Conservation (phyloP, 1,139 yeast species). For the Protomyces gravidus region DNA sequence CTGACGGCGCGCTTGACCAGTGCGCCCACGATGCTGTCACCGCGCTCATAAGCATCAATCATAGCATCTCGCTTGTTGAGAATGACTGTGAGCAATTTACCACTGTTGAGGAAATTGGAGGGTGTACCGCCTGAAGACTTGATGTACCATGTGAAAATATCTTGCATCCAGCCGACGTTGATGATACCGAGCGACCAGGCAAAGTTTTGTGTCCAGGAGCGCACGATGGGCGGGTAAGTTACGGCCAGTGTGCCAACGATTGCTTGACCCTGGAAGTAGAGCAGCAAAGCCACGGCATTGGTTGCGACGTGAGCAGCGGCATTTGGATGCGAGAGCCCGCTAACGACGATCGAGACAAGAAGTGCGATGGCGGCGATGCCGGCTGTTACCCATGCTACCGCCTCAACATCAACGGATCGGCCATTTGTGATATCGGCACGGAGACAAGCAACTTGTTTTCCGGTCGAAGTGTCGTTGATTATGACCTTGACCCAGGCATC, state of each 20-base stretch:
- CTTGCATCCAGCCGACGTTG: slow-evolving; percentile 72
- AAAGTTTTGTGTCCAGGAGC: slow-evolving; percentile 97
- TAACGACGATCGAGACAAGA: slow-evolving; percentile 77
- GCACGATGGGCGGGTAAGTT: slow-evolving; percentile 92
- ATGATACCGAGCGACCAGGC: slow-evolving; percentile 95
- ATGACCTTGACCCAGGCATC: slow-evolving; percentile 84
- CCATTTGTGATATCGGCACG: slow-evolving; percentile 83
- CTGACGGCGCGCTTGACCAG: slow-evolving; percentile 32
- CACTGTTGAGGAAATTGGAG: slow-evolving; percentile 51
- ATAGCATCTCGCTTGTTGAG: slow-evolving; percentile 48
- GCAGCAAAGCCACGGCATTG: slow-evolving; percentile 83
- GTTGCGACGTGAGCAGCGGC: slow-evolving; percentile 98
- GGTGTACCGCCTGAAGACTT: slow-evolving; percentile 93
- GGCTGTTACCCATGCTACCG: slow-evolving; percentile 96
- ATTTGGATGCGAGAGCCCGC: slow-evolving; percentile 80
- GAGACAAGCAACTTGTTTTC: slow-evolving; percentile 75
- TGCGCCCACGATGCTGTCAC: neutral
- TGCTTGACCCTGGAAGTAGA: slow-evolving; percentile 90
- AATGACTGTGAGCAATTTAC: slow-evolving; percentile 57
- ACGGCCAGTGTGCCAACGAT: slow-evolving; percentile 96
- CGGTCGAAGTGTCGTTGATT: slow-evolving; percentile 48
- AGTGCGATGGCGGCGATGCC: slow-evolving; percentile 85
- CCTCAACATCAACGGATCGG: slow-evolving; percentile 88
- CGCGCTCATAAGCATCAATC: slow-evolving; percentile 32
- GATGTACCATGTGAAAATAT: slow-evolving; percentile 86